Evolutionary conservation across 306 rosid species (phyloP).

Genomic region (Citrullus mucosospermus): DNA sequence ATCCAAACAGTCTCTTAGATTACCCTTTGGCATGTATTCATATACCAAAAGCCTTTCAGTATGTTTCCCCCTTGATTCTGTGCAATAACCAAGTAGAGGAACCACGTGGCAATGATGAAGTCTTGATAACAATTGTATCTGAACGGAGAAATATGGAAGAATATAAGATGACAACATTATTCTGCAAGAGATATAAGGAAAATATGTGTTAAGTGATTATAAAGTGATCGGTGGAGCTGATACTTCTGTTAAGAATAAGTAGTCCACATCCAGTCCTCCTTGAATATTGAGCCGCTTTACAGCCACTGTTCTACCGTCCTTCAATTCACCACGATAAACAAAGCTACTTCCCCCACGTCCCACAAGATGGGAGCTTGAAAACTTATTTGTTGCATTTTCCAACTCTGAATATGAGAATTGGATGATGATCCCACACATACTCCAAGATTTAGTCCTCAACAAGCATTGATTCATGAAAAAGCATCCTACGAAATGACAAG

Average conservation of each 20-base stretch:
- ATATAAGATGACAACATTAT: neutral
- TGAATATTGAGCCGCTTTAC: conserved; percentile 64
- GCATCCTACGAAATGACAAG: conserved; percentile 36
- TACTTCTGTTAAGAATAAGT: conserved; percentile 70
- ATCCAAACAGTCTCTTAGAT: conserved; percentile 80
- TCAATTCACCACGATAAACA: conserved; percentile 70
- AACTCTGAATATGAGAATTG: conserved; percentile 66
- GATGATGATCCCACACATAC: conserved; percentile 48
- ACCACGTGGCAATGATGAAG: conserved; percentile 92
- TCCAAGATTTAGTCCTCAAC: conserved; percentile 38
- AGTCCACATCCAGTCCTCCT: conserved; percentile 55
- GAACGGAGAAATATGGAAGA: conserved; percentile 14
- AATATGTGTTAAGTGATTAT: neutral
- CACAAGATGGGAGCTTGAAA: conserved; percentile 63
- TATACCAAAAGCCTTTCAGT: conserved; percentile 75
- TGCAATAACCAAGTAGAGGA: conserved; percentile 85
- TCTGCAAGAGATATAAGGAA: neutral
- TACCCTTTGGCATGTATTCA: conserved; percentile 73
- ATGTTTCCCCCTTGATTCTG: conserved; percentile 56
- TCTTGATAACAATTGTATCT: conserved; percentile 87
- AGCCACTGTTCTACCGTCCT: conserved; percentile 58
- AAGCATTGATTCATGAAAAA: conserved; percentile 49
- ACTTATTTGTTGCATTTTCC: conserved; percentile 69
- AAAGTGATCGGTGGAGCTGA: conserved; percentile 10
- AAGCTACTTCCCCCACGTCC: conserved; percentile 91